A percentile compares a stretch with the other conserved stretches of the same genome.
Conservation (phyloP, 179 eudicot species). For the Pouteria campechiana region DNA sequence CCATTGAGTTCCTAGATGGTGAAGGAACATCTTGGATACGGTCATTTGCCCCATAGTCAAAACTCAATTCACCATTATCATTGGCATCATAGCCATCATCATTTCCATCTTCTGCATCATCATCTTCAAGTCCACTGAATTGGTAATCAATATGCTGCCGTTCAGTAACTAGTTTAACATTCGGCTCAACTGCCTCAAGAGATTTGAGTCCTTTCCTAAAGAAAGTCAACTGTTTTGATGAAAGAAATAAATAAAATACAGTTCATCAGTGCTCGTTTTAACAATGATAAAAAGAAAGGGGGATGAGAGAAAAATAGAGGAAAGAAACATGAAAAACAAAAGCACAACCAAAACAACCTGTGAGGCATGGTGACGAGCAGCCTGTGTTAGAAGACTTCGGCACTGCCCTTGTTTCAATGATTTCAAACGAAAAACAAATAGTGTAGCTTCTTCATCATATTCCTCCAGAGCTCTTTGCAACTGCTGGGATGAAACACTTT, state of each 20-base stretch:
- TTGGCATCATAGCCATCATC: slow-evolving; percentile 47
- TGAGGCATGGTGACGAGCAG: slow-evolving; percentile 97
- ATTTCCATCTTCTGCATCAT: slow-evolving; percentile 48
- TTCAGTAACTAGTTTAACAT: slow-evolving; percentile 51
- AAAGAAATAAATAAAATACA: slow-evolving; percentile 2
- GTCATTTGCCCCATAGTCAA: slow-evolving; percentile 53
- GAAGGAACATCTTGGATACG: slow-evolving; percentile 42
- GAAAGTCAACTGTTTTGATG: slow-evolving; percentile 62
- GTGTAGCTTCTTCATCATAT: slow-evolving; percentile 85
- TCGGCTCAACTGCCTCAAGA: slow-evolving; percentile 76
- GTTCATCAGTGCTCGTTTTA: no score
- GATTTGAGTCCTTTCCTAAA: slow-evolving; percentile 81
- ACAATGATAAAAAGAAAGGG: no score
- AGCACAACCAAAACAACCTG: no score
- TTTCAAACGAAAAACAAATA: slow-evolving; percentile 80
- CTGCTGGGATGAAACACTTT: slow-evolving; percentile 47
- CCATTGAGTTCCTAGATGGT: slow-evolving; percentile 63
- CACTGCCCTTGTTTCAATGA: slow-evolving; percentile 96
- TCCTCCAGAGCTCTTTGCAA: slow-evolving; percentile 70
- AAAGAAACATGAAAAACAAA: no score
- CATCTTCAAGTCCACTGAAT: slow-evolving; percentile 38
- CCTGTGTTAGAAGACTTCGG: slow-evolving; percentile 89
- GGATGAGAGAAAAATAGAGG: no score
- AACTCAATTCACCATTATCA: slow-evolving; percentile 61
- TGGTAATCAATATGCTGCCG: slow-evolving; percentile 88